Evolutionary conservation across 2,329 filamentous ascomycete genomes (phyloP), one percentile per base, ranked within the genome.

Genomic region (Phoma sp.): DNA sequence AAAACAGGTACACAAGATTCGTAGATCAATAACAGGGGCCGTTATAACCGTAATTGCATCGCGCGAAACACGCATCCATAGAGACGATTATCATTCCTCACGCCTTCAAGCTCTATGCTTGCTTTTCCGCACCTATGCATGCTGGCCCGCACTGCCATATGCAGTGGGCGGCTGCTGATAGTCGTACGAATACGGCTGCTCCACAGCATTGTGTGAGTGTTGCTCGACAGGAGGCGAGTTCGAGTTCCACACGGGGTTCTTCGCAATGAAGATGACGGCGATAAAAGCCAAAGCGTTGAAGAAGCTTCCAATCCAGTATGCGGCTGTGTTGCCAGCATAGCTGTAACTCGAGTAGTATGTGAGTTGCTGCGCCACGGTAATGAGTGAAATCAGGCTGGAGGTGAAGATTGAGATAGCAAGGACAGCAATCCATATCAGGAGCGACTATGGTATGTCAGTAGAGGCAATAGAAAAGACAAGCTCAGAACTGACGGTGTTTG

Each of bases 231-330:
- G 36, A 24, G 10, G 4, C 3, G 32, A 9, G 32, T 8, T 11
- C 29, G 47, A 37, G 9, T 13, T 40, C 53, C 53, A 56, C 8
- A 25, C 43, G 10, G 29, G 29, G 18, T 52, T 43, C 38, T 18
- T 56, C 1, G 53, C 53, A 30, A 56, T 52, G 27, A 51, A 10
- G 13, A 56, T 47, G 13, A 56, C 18, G 8, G 35, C n/a, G 11
- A 44, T 39, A 23, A 43, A 40, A 1, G 24, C 35, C 13, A 52
- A 7, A 47, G 24, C 53, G 13, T n/a, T 24, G 14, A 33, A 35
- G 27, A 44, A 22, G 22, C 11, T 6, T 18, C 22, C 18, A 27
- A 56, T 39, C 43, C 47, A 56, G n/a, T 13, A 35, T 27, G 47
- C 13, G 5, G 37, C 41, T 13, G n/a, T 7, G 10, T 10, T 11